These are phyloP conservation scores for Penicillium psychrosexuale DNA, from an alignment of 2,329 filamentous ascomycete genomes.

Conservation along the genomic window DNA sequence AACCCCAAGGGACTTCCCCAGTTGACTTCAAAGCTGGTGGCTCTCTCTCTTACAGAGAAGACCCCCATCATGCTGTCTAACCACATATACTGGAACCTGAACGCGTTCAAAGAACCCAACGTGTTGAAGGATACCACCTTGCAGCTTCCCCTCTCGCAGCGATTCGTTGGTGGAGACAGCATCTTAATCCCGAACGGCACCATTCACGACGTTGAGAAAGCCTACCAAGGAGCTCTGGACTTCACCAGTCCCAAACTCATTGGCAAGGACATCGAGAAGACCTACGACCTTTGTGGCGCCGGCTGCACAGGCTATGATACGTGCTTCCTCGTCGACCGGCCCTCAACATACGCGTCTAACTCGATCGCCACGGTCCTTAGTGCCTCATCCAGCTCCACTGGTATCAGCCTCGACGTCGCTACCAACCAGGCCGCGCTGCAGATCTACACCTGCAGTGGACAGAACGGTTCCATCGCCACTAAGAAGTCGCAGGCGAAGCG, in stretches of 20 bases:
- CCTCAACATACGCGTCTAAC: slow-evolving; percentile 33
- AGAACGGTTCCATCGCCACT: slow-evolving; percentile 61
- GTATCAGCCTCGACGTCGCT: slow-evolving; percentile 77
- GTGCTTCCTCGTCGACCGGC: slow-evolving; percentile 49
- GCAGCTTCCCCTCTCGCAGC: slow-evolving; percentile 46
- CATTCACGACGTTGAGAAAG: slow-evolving; percentile 73
- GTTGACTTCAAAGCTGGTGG: slow-evolving; percentile 45
- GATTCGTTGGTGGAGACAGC: slow-evolving; percentile 50
- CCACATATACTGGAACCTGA: slow-evolving; percentile 53
- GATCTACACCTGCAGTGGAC: slow-evolving; percentile 76
- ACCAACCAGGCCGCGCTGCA: slow-evolving; percentile 85
- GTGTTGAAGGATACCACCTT: slow-evolving; percentile 46
- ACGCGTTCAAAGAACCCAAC: slow-evolving; percentile 45
- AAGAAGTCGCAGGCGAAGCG: slow-evolving; percentile 46
- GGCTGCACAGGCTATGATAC: slow-evolving; percentile 82
- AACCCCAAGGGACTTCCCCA: slow-evolving; percentile 44
- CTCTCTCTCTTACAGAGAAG: slow-evolving; percentile 44
- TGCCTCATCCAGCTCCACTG: slow-evolving; percentile 65
- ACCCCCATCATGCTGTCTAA: slow-evolving; percentile 52
- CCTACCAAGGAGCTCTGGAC: slow-evolving; percentile 48
- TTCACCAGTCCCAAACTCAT: slow-evolving; percentile 79
- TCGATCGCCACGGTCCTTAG: slow-evolving; percentile 53
- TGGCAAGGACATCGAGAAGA: slow-evolving; percentile 63
- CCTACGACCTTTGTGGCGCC: slow-evolving; percentile 72
- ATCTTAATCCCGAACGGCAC: slow-evolving; percentile 74